These are phyloP conservation scores for Ophiosphaerella narmari DNA, from an alignment of 2,329 filamentous ascomycete genomes.

Conservation along the genomic window DNA sequence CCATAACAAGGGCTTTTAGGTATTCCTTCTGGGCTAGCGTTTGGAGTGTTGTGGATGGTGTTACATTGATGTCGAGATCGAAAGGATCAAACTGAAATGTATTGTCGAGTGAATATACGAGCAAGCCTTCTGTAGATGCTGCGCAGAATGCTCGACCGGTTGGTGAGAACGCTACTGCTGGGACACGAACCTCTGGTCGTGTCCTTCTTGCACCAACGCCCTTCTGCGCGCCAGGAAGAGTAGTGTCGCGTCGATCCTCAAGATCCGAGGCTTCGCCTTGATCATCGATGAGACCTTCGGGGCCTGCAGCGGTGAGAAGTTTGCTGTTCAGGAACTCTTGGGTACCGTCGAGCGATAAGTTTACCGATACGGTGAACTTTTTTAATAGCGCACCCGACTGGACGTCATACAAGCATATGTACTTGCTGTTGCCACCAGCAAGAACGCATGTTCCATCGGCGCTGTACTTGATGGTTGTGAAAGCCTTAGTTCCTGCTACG, in stretches of 20 bases:
- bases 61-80: constrained; percentile 92
- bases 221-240: constrained; percentile 82
- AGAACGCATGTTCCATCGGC: constrained; percentile 89
- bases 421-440: constrained; percentile 95
- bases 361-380: constrained; percentile 94
- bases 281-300: constrained; percentile 81
- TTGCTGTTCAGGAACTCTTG: constrained; percentile 97
- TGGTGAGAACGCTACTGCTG: constrained; percentile 83
- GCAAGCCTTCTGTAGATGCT: constrained; percentile 88
- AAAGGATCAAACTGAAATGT: constrained; percentile 90
- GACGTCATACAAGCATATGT: constrained; percentile 97
- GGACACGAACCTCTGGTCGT: constrained; percentile 81
- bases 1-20: constrained; percentile 93
- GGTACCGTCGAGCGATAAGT: constrained; percentile 91
- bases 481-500: constrained; percentile 85
- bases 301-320: constrained; percentile 86
- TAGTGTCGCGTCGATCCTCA: constrained; percentile 79
- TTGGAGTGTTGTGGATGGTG: constrained; percentile 69
- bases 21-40: constrained; percentile 81
- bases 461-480: constrained; percentile 86
- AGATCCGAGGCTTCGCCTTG: constrained; percentile 86
- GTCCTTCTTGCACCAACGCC: constrained; percentile 83
- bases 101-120: constrained; percentile 90
- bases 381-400: constrained; percentile 88
- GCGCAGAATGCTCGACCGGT: constrained; percentile 91